Evolutionary conservation across 352 stramenopile species (phyloP), one percentile per base, ranked within the genome.

Genomic region (Globisporangium spiculum): DNA sequence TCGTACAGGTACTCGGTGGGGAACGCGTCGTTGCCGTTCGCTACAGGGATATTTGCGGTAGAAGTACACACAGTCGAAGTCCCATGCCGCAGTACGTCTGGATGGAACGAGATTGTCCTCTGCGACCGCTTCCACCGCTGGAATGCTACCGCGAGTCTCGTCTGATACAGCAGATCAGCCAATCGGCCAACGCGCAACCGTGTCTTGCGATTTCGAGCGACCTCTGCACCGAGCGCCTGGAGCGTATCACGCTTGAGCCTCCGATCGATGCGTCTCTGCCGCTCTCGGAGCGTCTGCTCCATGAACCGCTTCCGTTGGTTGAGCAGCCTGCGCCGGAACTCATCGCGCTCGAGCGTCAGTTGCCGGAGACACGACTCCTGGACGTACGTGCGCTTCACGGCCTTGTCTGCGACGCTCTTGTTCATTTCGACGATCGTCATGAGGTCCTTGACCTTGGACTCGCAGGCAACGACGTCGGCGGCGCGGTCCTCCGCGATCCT

Each of bases 361-460:
- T 59, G 62, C 65, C 75, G 78, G 30, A 82, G 61, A 38, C 75
- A 48, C 34, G 60, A 57, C 22, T 85, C 75, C 46, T 75, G 75
- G 1, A 14, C 72, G 66, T 81, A 76, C 36, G 67, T 79, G 27
- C 75, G 80, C 71, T 80, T 75, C 32, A 86, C 46, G 5, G 72
- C 78, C 48, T 74, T 71, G 66, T 86, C 72, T 0, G 80, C 77
- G 5, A 84, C 78, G 32, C 65, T 75, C 63, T 85, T 86, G 67
- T 90, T 90, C 71, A 90, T 72, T 67, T 86, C 77, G 59, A 90
- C 72, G 77, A 90, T 89, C 48, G 78, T 85, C 66, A 90, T 71
- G 61, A 90, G 65, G 59, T 90, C 82, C 57, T 85, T 86, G 34
- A 88, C 72, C 53, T 86, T 84, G 54, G 76, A 71, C 52, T 88